Conservation (phyloP, 2,329 filamentous ascomycete species). For the Botrytis byssoidea region DNA sequence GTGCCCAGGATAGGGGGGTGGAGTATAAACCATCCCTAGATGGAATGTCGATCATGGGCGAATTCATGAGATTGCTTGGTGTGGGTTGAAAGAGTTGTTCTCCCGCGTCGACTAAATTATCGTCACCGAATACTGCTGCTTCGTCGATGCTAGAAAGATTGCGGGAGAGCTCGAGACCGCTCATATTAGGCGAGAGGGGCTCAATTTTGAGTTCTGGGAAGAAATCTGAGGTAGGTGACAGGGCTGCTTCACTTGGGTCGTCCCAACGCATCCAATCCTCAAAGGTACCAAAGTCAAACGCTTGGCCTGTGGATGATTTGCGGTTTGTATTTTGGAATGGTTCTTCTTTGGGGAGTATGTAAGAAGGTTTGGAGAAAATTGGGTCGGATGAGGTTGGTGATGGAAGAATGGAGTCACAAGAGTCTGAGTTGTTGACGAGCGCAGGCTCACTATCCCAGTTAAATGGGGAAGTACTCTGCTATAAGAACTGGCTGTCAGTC, state of each 20-base stretch:
- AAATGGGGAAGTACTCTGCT: conserved; percentile 24
- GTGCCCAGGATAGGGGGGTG: conserved; percentile 35
- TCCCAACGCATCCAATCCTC: conserved; percentile 40
- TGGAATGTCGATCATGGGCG: conserved; percentile 20
- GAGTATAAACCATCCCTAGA: conserved; percentile 32
- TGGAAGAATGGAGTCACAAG: conserved; percentile 33
- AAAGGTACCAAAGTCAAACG: conserved; percentile 34
- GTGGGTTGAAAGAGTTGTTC: conserved; percentile 35
- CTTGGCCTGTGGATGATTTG: conserved; percentile 29
- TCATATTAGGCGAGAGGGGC: conserved; percentile 33
- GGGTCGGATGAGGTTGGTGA: conserved; percentile 32
- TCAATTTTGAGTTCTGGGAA: conserved; percentile 36
- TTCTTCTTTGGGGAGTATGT: conserved; percentile 28
- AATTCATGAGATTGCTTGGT: conserved; percentile 15
- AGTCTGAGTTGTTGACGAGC: conserved; percentile 30
- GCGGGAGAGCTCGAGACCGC: conserved; percentile 29
- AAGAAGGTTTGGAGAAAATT: conserved; percentile 25
- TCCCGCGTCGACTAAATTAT: conserved; percentile 27
- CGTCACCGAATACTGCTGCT: conserved; percentile 32
- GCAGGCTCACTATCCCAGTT: conserved; percentile 31
- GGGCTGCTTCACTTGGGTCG: conserved; percentile 32
- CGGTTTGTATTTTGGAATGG: conserved; percentile 18
- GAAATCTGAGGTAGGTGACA: conserved; percentile 34
- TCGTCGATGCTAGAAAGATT: conserved; percentile 27
- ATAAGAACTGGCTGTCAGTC: neutral